Evolutionary conservation across 1,139 yeast species (phyloP).

Genomic region (Saccharomyces hybrid): DNA sequence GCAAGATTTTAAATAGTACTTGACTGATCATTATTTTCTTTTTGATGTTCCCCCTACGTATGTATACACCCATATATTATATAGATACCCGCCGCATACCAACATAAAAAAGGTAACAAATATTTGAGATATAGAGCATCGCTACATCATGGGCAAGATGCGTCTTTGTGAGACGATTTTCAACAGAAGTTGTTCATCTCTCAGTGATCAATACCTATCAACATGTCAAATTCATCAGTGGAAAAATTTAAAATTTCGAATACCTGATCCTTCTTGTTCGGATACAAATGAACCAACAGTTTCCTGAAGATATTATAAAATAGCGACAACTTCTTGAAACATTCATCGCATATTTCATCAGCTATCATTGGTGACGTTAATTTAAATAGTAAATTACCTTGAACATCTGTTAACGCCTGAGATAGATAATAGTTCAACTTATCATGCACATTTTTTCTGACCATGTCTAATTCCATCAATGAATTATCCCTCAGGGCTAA

Average conservation of each 20-base stretch:
- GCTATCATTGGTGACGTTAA: slow-evolving; percentile 57
- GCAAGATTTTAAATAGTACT: slow-evolving; percentile 1
- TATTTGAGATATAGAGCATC: not conserved
- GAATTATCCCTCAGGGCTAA: slow-evolving; percentile 59
- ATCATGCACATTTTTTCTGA: slow-evolving; percentile 40
- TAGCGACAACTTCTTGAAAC: slow-evolving; percentile 43
- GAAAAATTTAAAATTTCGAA: slow-evolving; percentile 26
- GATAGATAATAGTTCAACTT: slow-evolving; percentile 50
- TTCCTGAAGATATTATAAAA: slow-evolving; percentile 50
- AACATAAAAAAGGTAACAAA: not conserved
- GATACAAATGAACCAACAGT: slow-evolving; percentile 32
- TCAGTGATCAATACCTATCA: slow-evolving; percentile 50
- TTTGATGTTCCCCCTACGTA: not conserved
- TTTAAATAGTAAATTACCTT: slow-evolving; percentile 45
- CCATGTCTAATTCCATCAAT: slow-evolving; percentile 42
- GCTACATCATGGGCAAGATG: not conserved
- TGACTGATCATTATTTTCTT: not conserved
- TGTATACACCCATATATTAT: slow-evolving; percentile 1
- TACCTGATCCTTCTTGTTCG: slow-evolving; percentile 25
- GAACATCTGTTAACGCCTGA: slow-evolving; percentile 53
- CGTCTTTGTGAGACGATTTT: not conserved
- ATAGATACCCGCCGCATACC: not conserved
- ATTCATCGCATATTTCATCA: slow-evolving; percentile 43
- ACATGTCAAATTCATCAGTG: slow-evolving; percentile 51
- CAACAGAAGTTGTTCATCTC: not conserved